Conservation (phyloP, 1,284 basidiomycete species). For the Malassezia nana region DNA sequence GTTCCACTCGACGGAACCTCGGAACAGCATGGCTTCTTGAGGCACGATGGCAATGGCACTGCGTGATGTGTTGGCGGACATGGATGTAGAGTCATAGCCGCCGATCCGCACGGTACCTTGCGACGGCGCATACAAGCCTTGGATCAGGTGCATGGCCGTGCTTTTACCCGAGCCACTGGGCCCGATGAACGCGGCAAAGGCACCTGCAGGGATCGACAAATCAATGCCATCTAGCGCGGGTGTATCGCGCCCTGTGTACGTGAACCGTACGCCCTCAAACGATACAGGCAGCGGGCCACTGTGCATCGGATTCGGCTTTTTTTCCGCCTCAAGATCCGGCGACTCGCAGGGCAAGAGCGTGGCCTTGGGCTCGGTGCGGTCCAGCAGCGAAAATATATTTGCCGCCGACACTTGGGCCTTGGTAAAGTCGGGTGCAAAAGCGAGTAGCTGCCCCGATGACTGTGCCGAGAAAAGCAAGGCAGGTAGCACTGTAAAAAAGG, state of each 20-base stretch:
- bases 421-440: conserved; percentile 36
- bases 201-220: conserved; percentile 21
- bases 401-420: conserved; percentile 35
- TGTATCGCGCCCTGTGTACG: conserved; percentile 21
- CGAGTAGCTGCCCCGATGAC: conserved; percentile 35
- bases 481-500: conserved; percentile 38
- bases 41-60: conserved; percentile 58
- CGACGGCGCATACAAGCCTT: conserved; percentile 56
- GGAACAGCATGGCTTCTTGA: conserved; percentile 84
- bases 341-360: neutral
- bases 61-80: conserved; percentile 56
- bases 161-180: conserved; percentile 22
- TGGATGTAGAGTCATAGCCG: conserved; percentile 64
- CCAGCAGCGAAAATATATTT: conserved; percentile 31
- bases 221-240: conserved; percentile 25
- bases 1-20: conserved; percentile 48
- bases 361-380: conserved; percentile 1
- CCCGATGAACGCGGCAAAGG: conserved; percentile 9
- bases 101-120: conserved; percentile 67
- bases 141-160: conserved; percentile 35
- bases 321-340: conserved; percentile 1
- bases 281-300: conserved; percentile 5
- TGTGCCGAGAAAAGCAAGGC: conserved; percentile 39
- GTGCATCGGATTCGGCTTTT: neutral
- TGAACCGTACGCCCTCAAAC: conserved; percentile 24